These are phyloP conservation scores for Talaromyces liani DNA, from an alignment of 495 filamentous ascomycete species.

Conservation along the genomic window DNA sequence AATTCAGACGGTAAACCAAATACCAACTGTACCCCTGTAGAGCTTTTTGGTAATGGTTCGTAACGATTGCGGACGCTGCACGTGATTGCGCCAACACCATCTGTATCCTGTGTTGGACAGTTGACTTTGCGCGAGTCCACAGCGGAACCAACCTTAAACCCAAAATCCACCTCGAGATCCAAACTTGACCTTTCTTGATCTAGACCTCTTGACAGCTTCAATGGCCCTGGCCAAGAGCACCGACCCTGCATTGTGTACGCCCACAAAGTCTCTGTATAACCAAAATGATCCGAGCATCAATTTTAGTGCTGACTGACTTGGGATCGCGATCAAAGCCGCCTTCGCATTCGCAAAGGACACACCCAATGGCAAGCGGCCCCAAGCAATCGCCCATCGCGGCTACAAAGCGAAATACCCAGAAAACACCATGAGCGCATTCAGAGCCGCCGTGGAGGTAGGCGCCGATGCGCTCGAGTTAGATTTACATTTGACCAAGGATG, in stretches of 20 bases:
- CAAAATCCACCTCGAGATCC: too few species aligned
- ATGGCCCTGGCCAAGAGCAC: too few species aligned
- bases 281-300: neutral
- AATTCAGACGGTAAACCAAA: too few species aligned
- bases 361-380: conserved; percentile 37
- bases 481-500: conserved; percentile 73
- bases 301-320: neutral
- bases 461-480: conserved; percentile 84
- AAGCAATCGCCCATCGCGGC: conserved; percentile 79
- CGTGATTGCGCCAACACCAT: too few species aligned
- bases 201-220: too few species aligned
- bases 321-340: neutral
- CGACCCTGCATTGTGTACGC: neutral
- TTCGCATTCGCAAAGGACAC: conserved; percentile 6
- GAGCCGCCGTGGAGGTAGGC: conserved; percentile 61
- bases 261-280: neutral
- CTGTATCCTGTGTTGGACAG: too few species aligned
- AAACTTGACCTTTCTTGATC: too few species aligned
- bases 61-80: too few species aligned
- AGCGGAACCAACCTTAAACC: too few species aligned
- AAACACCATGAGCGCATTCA: conserved; percentile 77
- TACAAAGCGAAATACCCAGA: conserved; percentile 74
- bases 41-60: too few species aligned
- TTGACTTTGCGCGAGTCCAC: too few species aligned
- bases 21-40: too few species aligned